Evolutionary conservation across 2,329 filamentous ascomycete genomes (phyloP), one percentile per base, ranked within the genome.

Genomic region (Tolypocladium guangdongense): DNA sequence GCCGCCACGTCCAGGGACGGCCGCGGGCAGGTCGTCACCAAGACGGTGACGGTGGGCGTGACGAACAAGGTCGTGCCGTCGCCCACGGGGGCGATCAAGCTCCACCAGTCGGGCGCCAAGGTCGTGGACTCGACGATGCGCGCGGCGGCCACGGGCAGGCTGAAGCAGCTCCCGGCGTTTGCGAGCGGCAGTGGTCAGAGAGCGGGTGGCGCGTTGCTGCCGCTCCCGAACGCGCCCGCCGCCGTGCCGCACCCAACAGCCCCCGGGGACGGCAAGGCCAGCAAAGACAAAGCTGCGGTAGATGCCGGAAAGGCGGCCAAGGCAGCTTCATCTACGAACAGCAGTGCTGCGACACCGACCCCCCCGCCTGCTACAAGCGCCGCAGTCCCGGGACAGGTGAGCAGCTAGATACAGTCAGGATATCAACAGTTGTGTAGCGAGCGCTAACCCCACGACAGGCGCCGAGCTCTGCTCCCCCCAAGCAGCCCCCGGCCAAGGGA

Each of bases 121-220:
- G 43, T 46, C 16, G 7, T 46, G 7, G 16, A 46, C 24, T 30
- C 38, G 24, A 18, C 18, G 0, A 4, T 30, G 2, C 4, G 24
- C 20, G 14, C 33, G 20, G 36, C 2, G 24, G 24, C 24, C 7
- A 30, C 43, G 43, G 27, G 18, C 1, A 24, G 33, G 14, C 20
- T 49, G 41, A 47, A 51, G 52, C 49, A 49, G 33, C 38, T 54
- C 16, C 52, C 49, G 8, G 50, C 32, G 16, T 22, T 51, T 16
- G 20, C 39, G 18, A 24, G n/a, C 7, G 33, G 27, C 8, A 22
- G 12, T 4, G 12, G 2, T 16, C n/a, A 11, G 32, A 12, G 4
- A 12, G 24, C 35, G 7, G n/a, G 22, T 5, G 35, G 10, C 48
- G 14, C 14, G 14, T 4, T 49, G 20, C 33, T 12, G 48, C 48